Base-by-base conservation (phyloP, 768 basidiomycete genomes). In the Leucosporidium creatinivorum region DNA sequence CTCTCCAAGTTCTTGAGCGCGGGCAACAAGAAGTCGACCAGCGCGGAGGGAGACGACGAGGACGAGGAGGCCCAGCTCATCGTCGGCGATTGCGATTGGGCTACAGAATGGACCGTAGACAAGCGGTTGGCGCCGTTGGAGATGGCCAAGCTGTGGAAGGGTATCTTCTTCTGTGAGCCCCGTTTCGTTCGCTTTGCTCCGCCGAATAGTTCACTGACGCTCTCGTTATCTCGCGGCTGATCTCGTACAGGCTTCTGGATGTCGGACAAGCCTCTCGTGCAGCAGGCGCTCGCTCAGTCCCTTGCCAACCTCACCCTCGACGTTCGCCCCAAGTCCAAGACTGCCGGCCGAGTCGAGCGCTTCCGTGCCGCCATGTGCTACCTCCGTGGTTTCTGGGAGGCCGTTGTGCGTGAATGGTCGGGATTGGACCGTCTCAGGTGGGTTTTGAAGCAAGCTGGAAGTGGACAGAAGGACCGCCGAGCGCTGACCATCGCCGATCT, bases 261-360 rank as follows among this genome's bases (percentile, higher is more conserved):
- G 93, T 97, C 93, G 15, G 94, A 99, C 80, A 99, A 98, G 77
- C 93, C 93, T 6, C 83, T 93, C 13, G 89, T 97, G 12, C 94
- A 98, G 77, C 94, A 98, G 77, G 87, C 86, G 19, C 83, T 99
- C 21, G 91, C 94, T 0, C 81, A 83, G 21, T 89, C 93, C 73
- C 79, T 99, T 49, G 89, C 94, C 23, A 86, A 91, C 70, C 81
- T 97, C 49, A 75, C 93, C 8, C 79, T 97, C 58, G 83, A 81
- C 15, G 89, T 93, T 54, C 80, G 79, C 82, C 3, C 73, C 49
- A 65, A 63, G 61, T 44, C 39, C 39, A 63, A 56, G 61, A 57
- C 58, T 23, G 56, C 26, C n/a, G 67, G 74, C 28, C 62, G 65
- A 4, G 70, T 74, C 33, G 73, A 69, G 51, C 36, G 74, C 26